These are phyloP conservation scores for Cercospora beticola DNA, from an alignment of 2,329 filamentous ascomycete genomes.

Conservation along the genomic window DNA sequence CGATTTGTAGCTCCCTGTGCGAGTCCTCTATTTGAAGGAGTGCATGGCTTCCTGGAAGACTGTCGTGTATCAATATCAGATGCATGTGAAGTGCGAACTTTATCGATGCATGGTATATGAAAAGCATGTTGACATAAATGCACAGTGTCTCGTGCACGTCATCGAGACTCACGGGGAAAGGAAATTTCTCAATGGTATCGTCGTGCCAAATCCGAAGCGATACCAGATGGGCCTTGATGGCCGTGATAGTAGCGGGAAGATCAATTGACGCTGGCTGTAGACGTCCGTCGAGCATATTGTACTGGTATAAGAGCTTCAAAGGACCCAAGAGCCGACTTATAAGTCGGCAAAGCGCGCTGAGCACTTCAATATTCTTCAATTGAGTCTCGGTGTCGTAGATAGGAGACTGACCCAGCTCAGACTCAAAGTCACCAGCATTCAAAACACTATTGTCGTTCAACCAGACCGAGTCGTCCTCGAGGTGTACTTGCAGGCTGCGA, in stretches of 20 bases:
- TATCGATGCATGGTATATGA: background rate
- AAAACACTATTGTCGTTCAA: background rate
- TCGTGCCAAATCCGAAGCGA: background rate
- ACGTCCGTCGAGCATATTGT: background rate
- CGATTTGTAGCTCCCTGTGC: background rate
- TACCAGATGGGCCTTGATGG: background rate
- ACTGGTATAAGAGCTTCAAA: background rate
- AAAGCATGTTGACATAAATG: background rate
- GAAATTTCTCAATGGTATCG: background rate
- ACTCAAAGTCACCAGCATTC: background rate
- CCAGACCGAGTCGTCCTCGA: background rate
- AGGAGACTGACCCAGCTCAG: background rate
- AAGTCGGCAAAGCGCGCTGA: background rate
- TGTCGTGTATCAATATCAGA: background rate
- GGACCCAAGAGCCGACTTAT: background rate
- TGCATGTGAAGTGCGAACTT: background rate
- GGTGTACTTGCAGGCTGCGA: background rate
- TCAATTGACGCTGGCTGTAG: background rate
- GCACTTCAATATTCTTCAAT: background rate
- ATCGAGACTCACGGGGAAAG: background rate
- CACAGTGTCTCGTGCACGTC: background rate
- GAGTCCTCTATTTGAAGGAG: background rate
- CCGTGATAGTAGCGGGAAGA: background rate
- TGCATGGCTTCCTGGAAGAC: background rate
- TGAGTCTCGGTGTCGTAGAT: background rate